Conservation (phyloP, 345 rosid species). For the Brassica nigra region DNA sequence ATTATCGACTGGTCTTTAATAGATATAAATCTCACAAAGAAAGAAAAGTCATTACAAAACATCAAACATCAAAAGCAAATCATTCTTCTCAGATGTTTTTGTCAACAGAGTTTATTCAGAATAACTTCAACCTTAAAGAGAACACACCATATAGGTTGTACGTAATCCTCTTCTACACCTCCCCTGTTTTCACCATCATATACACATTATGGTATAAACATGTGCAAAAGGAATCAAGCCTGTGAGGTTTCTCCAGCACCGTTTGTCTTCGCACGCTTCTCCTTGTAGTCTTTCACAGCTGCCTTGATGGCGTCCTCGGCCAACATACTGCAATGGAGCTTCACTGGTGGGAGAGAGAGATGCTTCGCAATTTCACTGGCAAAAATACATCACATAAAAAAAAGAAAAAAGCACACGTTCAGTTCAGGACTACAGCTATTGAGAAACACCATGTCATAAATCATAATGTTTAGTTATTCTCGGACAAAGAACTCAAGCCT, state of each 20-base stretch:
- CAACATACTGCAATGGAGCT: conserved; percentile 99
- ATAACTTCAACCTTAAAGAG: not conserved
- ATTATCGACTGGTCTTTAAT: not conserved
- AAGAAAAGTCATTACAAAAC: conserved; percentile 4
- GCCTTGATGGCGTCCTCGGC: conserved; percentile 99
- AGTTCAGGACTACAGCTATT: not conserved
- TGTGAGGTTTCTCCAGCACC: conserved; percentile 51
- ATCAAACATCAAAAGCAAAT: conserved; percentile 6
- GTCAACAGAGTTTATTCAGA: conserved; percentile 33
- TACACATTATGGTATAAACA: conserved; percentile 11
- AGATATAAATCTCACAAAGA: not conserved
- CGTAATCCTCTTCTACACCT: not conserved
- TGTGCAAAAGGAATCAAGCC: conserved; percentile 43
- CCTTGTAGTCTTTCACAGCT: conserved; percentile 84
- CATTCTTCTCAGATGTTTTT: conserved; percentile 4
- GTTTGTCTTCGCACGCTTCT: conserved; percentile 55
- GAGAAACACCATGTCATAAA: not conserved
- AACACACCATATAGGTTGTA: not conserved
- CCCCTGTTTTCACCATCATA: not conserved
- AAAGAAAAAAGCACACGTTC: not conserved
- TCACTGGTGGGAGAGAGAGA: conserved; percentile 97
- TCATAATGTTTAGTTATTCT: not conserved
- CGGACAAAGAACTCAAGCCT: not conserved
- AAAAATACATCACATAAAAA: not conserved
- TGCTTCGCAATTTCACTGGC: conserved; percentile 88